Evolutionary conservation across 108 stramenopile genomes (phyloP).

Genomic region (Nitzschia palea): DNA sequence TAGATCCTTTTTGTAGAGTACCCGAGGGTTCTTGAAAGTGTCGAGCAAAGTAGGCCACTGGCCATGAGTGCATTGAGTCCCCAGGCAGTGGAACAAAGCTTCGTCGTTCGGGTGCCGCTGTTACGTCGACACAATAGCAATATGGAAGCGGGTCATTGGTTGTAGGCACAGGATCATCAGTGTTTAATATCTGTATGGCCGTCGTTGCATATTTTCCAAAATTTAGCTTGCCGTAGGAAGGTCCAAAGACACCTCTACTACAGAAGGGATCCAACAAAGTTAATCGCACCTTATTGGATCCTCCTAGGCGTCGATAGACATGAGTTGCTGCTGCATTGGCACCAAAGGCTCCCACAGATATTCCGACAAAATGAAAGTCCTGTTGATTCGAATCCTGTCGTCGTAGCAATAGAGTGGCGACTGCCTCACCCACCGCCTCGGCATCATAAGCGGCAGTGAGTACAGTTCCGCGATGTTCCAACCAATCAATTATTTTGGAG

Average conservation of each 20-base stretch:
- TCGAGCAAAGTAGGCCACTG: conserved; percentile 30
- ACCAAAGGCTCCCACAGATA: conserved; percentile 45
- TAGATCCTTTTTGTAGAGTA: neutral
- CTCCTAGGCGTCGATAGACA: neutral
- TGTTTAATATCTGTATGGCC: conserved; percentile 36
- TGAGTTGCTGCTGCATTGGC: conserved; percentile 33
- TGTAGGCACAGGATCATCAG: conserved; percentile 50
- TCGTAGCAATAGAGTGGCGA: conserved; percentile 11
- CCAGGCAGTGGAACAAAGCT: conserved; percentile 28
- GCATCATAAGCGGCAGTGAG: conserved; percentile 36
- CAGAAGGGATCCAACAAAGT: conserved; percentile 48
- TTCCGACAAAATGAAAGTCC: conserved; percentile 38
- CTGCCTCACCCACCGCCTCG: conserved; percentile 35
- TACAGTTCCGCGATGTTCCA: conserved; percentile 25
- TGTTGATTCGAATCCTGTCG: neutral
- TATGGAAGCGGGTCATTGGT: conserved; percentile 35
- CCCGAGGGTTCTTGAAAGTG: conserved; percentile 1
- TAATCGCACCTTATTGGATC: neutral
- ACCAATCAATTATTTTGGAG: conserved; percentile 28
- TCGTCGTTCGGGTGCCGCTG: conserved; percentile 12
- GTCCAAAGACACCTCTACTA: conserved; percentile 27
- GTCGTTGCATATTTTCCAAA: conserved; percentile 37
- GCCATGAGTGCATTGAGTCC: conserved; percentile 47
- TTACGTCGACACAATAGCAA: conserved; percentile 39
- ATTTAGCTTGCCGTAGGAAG: conserved; percentile 26